A percentile compares a stretch with the other conserved stretches of the same genome.
Evolutionary conservation across 2,329 filamentous ascomycete species (phyloP).

Genomic region (Calonectria pseudoreteaudii): DNA sequence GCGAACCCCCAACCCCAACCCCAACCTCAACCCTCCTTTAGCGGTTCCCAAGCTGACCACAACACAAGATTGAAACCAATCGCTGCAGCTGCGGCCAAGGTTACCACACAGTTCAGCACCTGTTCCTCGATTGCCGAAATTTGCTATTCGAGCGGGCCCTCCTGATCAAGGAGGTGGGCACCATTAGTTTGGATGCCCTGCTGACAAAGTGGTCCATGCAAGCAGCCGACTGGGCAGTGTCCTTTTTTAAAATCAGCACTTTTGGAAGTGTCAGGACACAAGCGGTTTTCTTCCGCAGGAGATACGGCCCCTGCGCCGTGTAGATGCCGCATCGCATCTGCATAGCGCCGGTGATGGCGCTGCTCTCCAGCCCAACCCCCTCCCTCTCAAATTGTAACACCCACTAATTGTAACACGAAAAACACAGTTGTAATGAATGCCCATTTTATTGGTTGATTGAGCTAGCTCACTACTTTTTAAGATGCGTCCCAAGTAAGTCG

Average conservation of each 20-base stretch:
- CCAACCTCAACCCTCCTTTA: neutral
- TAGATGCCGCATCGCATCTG: neutral
- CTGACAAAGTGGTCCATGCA: neutral
- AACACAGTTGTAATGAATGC: too few relatives aligned
- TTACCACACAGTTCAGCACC: neutral
- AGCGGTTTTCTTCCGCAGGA: neutral
- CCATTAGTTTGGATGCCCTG: neutral
- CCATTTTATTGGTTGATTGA: too few relatives aligned
- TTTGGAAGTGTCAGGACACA: neutral
- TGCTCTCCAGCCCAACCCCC: neutral
- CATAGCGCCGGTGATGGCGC: too few relatives aligned
- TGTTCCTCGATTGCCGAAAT: neutral
- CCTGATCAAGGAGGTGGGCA: neutral
- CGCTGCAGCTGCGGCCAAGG: neutral
- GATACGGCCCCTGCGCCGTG: neutral
- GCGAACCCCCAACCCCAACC: neutral
- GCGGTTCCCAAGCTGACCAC: neutral
- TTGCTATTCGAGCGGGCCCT: neutral
- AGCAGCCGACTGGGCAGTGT: neutral
- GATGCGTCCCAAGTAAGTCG: too few relatives aligned
- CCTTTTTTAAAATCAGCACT: neutral
- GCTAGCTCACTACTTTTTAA: too few relatives aligned
- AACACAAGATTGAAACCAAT: neutral
- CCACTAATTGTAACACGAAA: neutral
- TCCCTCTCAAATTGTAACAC: neutral